Conservation (phyloP, 2,329 filamentous ascomycete genomes). For the Apiospora saccharicola region DNA sequence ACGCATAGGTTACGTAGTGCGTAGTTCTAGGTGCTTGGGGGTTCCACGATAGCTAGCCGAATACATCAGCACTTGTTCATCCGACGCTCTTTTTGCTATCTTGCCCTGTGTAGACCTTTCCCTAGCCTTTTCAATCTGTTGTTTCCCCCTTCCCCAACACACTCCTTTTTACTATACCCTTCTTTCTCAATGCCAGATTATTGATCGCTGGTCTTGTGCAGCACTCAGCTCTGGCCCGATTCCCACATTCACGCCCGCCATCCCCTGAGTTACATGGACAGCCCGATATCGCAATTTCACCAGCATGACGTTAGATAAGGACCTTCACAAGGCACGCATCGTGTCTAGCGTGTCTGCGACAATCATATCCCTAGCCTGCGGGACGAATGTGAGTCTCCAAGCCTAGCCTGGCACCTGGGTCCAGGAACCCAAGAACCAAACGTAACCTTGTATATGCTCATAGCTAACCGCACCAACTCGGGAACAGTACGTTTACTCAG, state of each 20-base stretch:
- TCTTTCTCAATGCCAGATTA: not conserved
- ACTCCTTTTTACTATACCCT: not conserved
- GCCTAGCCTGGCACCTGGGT: constrained; percentile 20
- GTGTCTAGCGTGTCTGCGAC: constrained; percentile 87
- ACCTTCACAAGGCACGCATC: constrained; percentile 71
- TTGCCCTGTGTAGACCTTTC: not conserved
- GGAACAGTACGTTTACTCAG: constrained; percentile 91
- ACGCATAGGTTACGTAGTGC: constrained; percentile 16
- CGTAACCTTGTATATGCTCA: not conserved
- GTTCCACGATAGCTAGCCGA: constrained; percentile 3
- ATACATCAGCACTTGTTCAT: not conserved
- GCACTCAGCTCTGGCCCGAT: not conserved
- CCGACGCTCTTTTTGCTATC: constrained; percentile 6
- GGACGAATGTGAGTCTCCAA: constrained; percentile 78
- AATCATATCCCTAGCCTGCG: constrained; percentile 84
- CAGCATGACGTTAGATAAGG: constrained; percentile 54
- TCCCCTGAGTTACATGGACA: constrained; percentile 9
- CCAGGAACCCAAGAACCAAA: not conserved
- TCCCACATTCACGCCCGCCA: not conserved
- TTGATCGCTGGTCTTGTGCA: not conserved
- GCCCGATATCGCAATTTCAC: constrained; percentile 22
- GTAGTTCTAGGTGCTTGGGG: constrained; percentile 7
- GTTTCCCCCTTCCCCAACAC: not conserved
- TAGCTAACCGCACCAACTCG: not conserved
- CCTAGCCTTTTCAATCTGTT: not conserved